These are phyloP conservation scores for Tulasnella sp. DNA, from an alignment of 768 basidiomycete genomes.

Conservation along the genomic window DNA sequence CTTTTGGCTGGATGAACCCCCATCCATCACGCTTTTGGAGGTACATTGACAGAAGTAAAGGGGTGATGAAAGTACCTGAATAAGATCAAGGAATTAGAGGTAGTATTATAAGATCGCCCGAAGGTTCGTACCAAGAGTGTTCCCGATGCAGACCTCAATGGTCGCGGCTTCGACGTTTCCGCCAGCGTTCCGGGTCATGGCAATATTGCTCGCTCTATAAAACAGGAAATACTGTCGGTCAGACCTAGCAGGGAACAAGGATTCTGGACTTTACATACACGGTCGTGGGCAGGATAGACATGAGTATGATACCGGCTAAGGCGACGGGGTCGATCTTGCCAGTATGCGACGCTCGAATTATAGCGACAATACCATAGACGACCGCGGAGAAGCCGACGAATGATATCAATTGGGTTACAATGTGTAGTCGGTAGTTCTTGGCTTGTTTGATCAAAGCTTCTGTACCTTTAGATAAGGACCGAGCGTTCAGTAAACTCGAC, in stretches of 20 bases:
- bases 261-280: slow-evolving; percentile 13
- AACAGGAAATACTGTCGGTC: not conserved
- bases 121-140: slow-evolving; percentile 16
- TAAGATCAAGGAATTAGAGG: not conserved
- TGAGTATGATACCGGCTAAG: slow-evolving; percentile 21
- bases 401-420: slow-evolving; percentile 22
- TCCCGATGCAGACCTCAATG: slow-evolving; percentile 21
- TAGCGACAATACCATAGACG: slow-evolving; percentile 20
- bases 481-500: not conserved
- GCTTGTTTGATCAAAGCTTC: slow-evolving; percentile 19
- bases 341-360: slow-evolving; percentile 18
- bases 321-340: slow-evolving; percentile 19
- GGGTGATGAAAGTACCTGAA: slow-evolving; percentile 18
- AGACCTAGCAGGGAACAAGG: not conserved
- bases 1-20: slow-evolving; percentile 20
- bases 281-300: slow-evolving; percentile 22
- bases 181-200: slow-evolving; percentile 21
- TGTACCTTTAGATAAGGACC: not conserved
- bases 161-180: slow-evolving; percentile 22
- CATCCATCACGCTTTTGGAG: slow-evolving; percentile 17
- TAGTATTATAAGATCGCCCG: not conserved
- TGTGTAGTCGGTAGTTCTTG: slow-evolving; percentile 20
- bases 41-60: slow-evolving; percentile 20
- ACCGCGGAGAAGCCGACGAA: slow-evolving; percentile 22
- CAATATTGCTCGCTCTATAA: slow-evolving; percentile 21